Conservation (phyloP, 257 asterid species). For the Solanum paucissectum region DNA sequence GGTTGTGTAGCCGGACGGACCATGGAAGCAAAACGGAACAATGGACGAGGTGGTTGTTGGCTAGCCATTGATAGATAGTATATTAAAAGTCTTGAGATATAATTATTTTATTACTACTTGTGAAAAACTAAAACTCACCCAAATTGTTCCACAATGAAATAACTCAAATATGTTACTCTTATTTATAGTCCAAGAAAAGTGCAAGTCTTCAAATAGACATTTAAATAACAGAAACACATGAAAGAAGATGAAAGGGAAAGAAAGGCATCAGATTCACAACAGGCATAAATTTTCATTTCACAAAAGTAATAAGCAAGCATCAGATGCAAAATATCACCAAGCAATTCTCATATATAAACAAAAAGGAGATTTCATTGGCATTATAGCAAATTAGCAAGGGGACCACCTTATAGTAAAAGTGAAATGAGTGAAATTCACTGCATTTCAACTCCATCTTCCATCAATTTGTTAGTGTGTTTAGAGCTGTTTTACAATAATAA, state of each 20-base stretch:
- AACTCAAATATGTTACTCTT: neutral
- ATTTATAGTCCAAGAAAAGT: neutral
- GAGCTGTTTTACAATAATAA: neutral
- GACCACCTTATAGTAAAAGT: neutral
- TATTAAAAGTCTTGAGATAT: neutral
- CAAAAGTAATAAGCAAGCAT: constrained; percentile 6
- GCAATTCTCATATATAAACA: neutral
- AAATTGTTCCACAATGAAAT: neutral
- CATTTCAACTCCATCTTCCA: neutral
- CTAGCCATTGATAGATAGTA: neutral
- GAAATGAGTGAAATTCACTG: neutral
- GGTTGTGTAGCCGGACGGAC: neutral
- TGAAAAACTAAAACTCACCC: neutral
- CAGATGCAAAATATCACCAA: constrained; percentile 2
- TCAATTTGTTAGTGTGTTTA: neutral
- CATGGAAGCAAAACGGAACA: constrained; percentile 6
- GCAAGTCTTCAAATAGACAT: neutral
- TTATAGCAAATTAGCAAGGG: neutral
- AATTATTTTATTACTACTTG: neutral
- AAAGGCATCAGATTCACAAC: constrained; percentile 11
- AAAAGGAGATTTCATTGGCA: neutral
- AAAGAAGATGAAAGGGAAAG: neutral
- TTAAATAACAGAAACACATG: neutral
- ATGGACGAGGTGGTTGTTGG: constrained; percentile 11
- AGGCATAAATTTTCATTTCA: neutral